Evolutionary conservation across 495 filamentous ascomycete species (phyloP), one percentile per base, ranked within the genome.

Genomic region (Aspergillus panamensis): DNA sequence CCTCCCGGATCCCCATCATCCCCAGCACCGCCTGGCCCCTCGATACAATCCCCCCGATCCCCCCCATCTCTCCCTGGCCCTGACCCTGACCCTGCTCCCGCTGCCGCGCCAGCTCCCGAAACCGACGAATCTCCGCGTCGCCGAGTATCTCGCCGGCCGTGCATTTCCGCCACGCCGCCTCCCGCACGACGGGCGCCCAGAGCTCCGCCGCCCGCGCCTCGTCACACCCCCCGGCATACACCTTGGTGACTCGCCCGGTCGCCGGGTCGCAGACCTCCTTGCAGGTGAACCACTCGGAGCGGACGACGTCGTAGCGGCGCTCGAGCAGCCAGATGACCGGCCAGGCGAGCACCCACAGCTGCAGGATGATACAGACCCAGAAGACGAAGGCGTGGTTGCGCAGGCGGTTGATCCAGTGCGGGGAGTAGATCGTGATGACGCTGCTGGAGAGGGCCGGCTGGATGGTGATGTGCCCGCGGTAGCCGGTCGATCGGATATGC

Each of bases 341-440:
- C 74, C 73, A 77, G 2, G 74, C 66, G 42, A 77, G 58, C 56
- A 77, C 69, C 77, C 77, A 80, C 10, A 80, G 68, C 52, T 77
- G 77, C 10, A 75, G 65, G 37, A 80, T 62, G 30, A 78, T 65
- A 31, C 69, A 66, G 12, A 40, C 14, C 68, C 69, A 78, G 60
- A 66, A 76, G 3, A 75, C 62, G 48, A 59, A 72, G n/a, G 21
- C 25, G 48, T 77, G 77, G 1, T 66, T 63, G 29, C 76, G 72
- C 3, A 73, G 57, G 0, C 58, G 68, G 61, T 80, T 80, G 55
- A 78, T 73, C 73, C 73, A 78, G 53, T 78, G 77, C 16, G 76
- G 73, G 2, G 77, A 80, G 59, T 77, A 77, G 35, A 80, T 54
- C 16, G 69, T 73, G 33, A 78, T 58, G 2, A 62, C 64, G 19